phyloP scores from a whole-genome alignment of 2,329 filamentous ascomycete genomes.

The Aspergillus udagawae region DNA sequence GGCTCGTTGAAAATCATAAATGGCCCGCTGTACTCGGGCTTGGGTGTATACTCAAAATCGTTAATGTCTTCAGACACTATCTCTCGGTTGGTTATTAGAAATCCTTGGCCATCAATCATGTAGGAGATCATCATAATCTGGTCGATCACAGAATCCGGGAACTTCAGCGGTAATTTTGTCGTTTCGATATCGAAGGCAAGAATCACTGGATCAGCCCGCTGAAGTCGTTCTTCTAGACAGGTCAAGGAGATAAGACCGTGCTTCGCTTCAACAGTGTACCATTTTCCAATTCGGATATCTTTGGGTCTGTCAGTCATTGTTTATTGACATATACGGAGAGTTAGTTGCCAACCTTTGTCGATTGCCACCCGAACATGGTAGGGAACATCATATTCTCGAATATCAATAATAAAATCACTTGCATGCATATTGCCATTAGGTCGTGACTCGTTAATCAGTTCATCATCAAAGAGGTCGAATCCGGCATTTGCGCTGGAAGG shows the following conservation, averaged over 20 bases:
- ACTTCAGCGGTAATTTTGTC: constrained; percentile 90
- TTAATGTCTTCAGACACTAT: constrained; percentile 96
- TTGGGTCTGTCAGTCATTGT: background rate
- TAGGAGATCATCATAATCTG: constrained; percentile 99
- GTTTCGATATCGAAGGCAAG: constrained; percentile 99
- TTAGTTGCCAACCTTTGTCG: constrained; percentile 63
- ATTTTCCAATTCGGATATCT: constrained; percentile 95
- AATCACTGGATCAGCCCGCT: constrained; percentile 92
- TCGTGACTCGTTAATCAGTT: constrained; percentile 77
- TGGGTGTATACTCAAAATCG: constrained; percentile 98
- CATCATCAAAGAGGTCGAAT: constrained; percentile 93
- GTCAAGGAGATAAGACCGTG: constrained; percentile 81
- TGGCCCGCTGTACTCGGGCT: constrained; percentile 87
- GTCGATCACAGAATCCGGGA: constrained; percentile 89
- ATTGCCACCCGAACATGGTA: constrained; percentile 99
- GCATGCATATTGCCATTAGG: constrained; percentile 77
- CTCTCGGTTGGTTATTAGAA: constrained; percentile 95
- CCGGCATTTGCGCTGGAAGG: constrained; percentile 64
- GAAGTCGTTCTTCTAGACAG: constrained; percentile 80
- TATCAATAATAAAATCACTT: constrained; percentile 96
- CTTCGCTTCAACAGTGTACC: constrained; percentile 94
- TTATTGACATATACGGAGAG: background rate
- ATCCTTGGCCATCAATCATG: constrained; percentile 99
- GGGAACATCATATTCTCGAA: constrained; percentile 97
- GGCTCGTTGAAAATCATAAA: constrained; percentile 99